Conservation (phyloP, 1,284 basidiomycete species). For the Cryptococcus depauperatus region DNA sequence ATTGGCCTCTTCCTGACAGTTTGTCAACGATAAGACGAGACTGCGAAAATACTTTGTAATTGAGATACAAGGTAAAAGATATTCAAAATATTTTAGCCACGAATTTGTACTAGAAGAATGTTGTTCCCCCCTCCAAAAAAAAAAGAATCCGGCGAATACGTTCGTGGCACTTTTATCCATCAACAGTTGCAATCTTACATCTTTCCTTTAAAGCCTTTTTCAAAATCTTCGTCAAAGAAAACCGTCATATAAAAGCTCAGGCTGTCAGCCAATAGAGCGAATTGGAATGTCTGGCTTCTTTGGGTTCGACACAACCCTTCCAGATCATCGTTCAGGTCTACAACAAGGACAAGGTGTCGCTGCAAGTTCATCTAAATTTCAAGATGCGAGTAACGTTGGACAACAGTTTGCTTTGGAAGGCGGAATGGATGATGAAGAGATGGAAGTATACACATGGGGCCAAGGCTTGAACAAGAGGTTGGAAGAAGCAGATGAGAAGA, state of each 20-base stretch:
- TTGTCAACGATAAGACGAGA: no score
- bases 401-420: constrained; percentile 44
- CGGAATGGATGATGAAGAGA: constrained; percentile 56
- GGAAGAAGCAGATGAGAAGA: constrained; percentile 81
- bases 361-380: constrained; percentile 17
- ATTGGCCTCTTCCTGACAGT: no score
- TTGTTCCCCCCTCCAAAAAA: no score
- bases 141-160: no score
- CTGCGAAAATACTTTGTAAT: no score
- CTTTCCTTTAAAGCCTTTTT: not conserved
- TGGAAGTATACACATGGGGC: constrained; percentile 54
- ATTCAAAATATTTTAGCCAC: no score
- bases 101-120: no score
- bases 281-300: constrained; percentile 47
- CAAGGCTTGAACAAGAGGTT: constrained; percentile 76
- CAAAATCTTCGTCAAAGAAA: no score
- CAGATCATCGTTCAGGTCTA: constrained; percentile 20
- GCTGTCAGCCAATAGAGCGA: no score
- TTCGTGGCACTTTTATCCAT: no score
- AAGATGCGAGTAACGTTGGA: constrained; percentile 9
- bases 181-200: constrained; percentile 1
- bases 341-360: constrained; percentile 1
- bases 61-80: no score
- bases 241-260: no score
- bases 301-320: constrained; percentile 43